Evolutionary conservation across 768 basidiomycete genomes (phyloP), one percentile per base, ranked within the genome.

Genomic region (Erythrobasidium yunnanense): DNA sequence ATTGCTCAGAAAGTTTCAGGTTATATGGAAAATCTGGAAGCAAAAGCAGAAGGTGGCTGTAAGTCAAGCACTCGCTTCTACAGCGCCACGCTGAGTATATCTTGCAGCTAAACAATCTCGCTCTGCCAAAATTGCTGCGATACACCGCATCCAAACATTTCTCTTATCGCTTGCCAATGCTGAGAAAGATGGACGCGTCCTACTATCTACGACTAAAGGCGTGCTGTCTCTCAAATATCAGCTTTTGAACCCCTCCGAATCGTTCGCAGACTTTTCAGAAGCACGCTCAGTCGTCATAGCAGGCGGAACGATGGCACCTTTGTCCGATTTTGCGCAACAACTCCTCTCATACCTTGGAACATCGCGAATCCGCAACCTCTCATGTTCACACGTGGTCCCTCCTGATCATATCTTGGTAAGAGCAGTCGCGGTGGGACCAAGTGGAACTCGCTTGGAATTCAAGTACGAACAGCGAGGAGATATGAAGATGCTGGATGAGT

Each of bases 251-350:
- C 92, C 95, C 1, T 83, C 88, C 0, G 86, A 88, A 4, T 81
- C 85, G 65, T 97, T 97, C 73, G 78, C 81, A 60, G 87, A 89
- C n/a, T 82, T 96, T 4, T 83, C 89, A 0, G 79, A 81, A 25
- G 89, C 91, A 0, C 79, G 89, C 35, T 82, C 87, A 1, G 85
- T 97, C n/a, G 78, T 97, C 29, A 79, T 99, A 38, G 93, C 95
- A 6, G 93, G 93, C 7, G 93, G 93, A 3, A 99, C 93, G 0
- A 96, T 99, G 95, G 90, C 90, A 5, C 93, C 93, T n/a, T 90
- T 95, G 54, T 84, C 85, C n/a, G 91, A 95, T 75, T 83, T 96
- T 17, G 77, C 84, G 22, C 79, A 80, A 55, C 91, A 96, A 71
- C 79, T 97, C 4, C 89, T 99, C 71, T 79, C 84, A 0, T 78